Conservation (phyloP, 2,329 filamentous ascomycete species). For the Pseudocercospora eumusae region DNA sequence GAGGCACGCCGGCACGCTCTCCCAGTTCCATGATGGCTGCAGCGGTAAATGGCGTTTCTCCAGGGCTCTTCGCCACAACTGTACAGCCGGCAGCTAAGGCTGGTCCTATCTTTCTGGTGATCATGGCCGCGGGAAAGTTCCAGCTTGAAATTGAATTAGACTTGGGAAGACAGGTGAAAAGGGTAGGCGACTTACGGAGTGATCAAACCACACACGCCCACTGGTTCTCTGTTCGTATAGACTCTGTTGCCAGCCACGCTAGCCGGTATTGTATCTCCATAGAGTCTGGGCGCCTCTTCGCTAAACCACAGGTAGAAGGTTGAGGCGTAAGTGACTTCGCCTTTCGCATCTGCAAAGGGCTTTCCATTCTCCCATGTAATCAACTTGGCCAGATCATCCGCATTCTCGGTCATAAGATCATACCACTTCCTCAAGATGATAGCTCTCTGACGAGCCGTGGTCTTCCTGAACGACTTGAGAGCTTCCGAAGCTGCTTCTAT, state of each 20-base stretch:
- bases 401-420: conserved; percentile 74
- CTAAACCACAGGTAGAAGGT: conserved; percentile 80
- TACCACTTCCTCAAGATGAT: conserved; percentile 78
- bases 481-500: conserved; percentile 81
- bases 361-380: conserved; percentile 93
- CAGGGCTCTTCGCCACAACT: conserved; percentile 67
- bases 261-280: conserved; percentile 74
- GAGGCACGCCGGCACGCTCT: conserved; percentile 87
- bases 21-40: conserved; percentile 86
- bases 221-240: conserved; percentile 76
- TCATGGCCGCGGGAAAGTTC: conserved; percentile 67
- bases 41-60: conserved; percentile 88
- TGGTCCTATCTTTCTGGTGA: conserved; percentile 24
- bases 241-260: conserved; percentile 72
- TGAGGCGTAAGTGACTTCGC: conserved; percentile 71
- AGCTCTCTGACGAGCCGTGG: conserved; percentile 72
- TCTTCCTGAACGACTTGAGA: conserved; percentile 68
- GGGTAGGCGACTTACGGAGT: conserved; percentile 58
- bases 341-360: conserved; percentile 71
- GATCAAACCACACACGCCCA: conserved; percentile 80
- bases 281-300: conserved; percentile 72
- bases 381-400: conserved; percentile 76
- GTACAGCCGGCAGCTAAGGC: conserved; percentile 42
- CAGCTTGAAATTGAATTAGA: conserved; percentile 49
- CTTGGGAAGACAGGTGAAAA: neutral